A percentile compares a stretch with the other conserved stretches of the same genome.
Conservation (phyloP, 345 rosid genomes). For the Salix purpurea region DNA sequence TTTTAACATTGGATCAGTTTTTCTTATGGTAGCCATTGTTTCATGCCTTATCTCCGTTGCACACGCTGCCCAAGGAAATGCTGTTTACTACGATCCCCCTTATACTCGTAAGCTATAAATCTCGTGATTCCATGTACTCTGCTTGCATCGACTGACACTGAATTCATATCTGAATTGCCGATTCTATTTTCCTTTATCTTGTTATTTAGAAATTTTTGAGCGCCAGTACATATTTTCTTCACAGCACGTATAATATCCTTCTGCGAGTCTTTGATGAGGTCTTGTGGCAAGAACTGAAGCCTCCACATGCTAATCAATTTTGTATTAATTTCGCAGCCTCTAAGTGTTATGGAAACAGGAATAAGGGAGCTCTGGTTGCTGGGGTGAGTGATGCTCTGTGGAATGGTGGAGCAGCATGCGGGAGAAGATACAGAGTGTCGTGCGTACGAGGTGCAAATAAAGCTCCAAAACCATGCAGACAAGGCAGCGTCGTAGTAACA, state of each 20-base stretch:
- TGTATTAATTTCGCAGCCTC: slow-evolving; percentile 29
- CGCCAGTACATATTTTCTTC: not conserved
- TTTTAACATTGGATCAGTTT: not conserved
- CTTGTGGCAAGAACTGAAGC: not conserved
- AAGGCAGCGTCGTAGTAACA: slow-evolving; percentile 13
- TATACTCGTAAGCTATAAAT: slow-evolving; percentile 1
- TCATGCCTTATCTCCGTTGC: slow-evolving; percentile 4
- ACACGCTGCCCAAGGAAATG: slow-evolving; percentile 1
- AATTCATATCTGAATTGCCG: not conserved
- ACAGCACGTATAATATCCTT: not conserved
- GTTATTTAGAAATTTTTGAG: not conserved
- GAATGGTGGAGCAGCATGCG: slow-evolving; percentile 42
- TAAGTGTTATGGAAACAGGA: slow-evolving; percentile 22
- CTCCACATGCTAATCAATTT: not conserved
- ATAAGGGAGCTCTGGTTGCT: slow-evolving; percentile 37
- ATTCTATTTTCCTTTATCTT: not conserved
- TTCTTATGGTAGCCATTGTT: not conserved
- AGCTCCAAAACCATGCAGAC: slow-evolving; percentile 17
- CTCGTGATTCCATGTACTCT: not conserved
- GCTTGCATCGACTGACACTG: not conserved
- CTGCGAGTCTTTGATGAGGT: not conserved
- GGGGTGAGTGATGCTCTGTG: slow-evolving; percentile 50
- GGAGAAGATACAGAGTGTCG: slow-evolving; percentile 33
- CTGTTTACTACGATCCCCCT: not conserved
- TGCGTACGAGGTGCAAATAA: slow-evolving; percentile 35